Percentiles rank a stretch among this genome's conserved stretches.
phyloP scores from a whole-genome alignment of 2,329 filamentous ascomycete species.

The Pezicula rhizophila region DNA sequence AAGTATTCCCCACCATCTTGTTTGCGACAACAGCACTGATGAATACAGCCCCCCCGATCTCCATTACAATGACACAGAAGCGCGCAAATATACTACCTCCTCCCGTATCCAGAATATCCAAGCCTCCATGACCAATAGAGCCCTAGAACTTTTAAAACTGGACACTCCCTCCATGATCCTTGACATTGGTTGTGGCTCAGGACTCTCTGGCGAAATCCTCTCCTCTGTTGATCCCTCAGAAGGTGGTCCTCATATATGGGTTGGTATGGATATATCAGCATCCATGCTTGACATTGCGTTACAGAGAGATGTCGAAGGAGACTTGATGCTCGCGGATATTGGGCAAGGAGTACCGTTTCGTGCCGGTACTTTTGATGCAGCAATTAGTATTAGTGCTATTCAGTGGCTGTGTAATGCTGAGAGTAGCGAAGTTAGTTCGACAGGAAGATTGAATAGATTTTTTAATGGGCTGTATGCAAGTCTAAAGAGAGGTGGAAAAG shows the following conservation, averaged over 20 bases:
- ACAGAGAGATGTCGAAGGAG: conserved; percentile 85
- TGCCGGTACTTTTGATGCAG: conserved; percentile 86
- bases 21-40: conserved; percentile 15
- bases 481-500: conserved; percentile 75
- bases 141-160: conserved; percentile 85
- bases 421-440: conserved; percentile 73
- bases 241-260: conserved; percentile 85
- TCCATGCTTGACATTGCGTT: conserved; percentile 97
- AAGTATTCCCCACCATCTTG: conserved; percentile 28
- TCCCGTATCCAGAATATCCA: conserved; percentile 96
- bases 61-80: conserved; percentile 94
- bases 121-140: conserved; percentile 87
- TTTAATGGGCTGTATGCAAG: conserved; percentile 89
- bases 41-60: conserved; percentile 76
- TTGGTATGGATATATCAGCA: conserved; percentile 93
- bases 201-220: conserved; percentile 89
- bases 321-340: conserved; percentile 90
- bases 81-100: conserved; percentile 93
- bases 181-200: conserved; percentile 93
- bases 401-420: conserved; percentile 99
- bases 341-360: conserved; percentile 94
- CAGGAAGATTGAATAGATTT: conserved; percentile 74
- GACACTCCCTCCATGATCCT: conserved; percentile 77
- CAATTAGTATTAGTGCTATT: conserved; percentile 91
- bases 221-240: conserved; percentile 63